Conservation (phyloP, 345 rosid genomes). For the Nasturtium officinale region DNA sequence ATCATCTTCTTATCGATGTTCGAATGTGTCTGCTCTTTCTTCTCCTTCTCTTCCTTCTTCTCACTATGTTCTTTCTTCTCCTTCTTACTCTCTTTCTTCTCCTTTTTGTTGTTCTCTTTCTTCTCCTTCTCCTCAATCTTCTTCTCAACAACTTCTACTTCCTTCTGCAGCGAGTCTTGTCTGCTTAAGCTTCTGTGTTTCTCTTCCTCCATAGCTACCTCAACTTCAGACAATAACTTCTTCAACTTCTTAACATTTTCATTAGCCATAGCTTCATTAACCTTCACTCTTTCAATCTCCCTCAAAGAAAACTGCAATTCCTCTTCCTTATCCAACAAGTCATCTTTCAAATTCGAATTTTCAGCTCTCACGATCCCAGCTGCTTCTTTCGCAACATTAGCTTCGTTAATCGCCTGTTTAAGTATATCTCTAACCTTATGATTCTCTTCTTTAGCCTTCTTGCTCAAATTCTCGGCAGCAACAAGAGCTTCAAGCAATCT, state of each 20-base stretch:
- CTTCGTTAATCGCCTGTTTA: conserved; percentile 85
- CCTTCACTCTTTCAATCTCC: conserved; percentile 66
- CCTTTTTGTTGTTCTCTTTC: conserved; percentile 21
- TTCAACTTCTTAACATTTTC: conserved; percentile 69
- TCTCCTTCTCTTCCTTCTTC: conserved; percentile 32
- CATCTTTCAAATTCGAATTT: conserved; percentile 74
- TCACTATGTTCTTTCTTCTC: conserved; percentile 36
- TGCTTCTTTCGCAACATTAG: conserved; percentile 87
- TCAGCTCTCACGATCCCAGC: conserved; percentile 70
- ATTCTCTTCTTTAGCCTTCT: conserved; percentile 62
- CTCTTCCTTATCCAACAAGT: conserved; percentile 61
- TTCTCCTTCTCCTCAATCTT: conserved; percentile 17
- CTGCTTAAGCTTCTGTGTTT: conserved; percentile 38
- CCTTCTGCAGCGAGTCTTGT: conserved; percentile 40
- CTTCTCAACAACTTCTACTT: conserved; percentile 32
- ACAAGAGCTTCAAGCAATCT: conserved; percentile 53
- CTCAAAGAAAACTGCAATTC: conserved; percentile 55
- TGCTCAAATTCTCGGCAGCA: conserved; percentile 50
- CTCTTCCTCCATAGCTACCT: conserved; percentile 41
- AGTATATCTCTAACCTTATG: conserved; percentile 70
- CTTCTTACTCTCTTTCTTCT: conserved; percentile 35
- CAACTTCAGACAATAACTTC: conserved; percentile 49
- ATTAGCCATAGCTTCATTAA: conserved; percentile 58
- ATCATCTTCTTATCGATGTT: conserved; percentile 40
- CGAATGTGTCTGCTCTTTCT: conserved; percentile 35